Evolutionary conservation across 1,139 yeast species (phyloP).

Genomic region (Wickerhamomyces sp.): DNA sequence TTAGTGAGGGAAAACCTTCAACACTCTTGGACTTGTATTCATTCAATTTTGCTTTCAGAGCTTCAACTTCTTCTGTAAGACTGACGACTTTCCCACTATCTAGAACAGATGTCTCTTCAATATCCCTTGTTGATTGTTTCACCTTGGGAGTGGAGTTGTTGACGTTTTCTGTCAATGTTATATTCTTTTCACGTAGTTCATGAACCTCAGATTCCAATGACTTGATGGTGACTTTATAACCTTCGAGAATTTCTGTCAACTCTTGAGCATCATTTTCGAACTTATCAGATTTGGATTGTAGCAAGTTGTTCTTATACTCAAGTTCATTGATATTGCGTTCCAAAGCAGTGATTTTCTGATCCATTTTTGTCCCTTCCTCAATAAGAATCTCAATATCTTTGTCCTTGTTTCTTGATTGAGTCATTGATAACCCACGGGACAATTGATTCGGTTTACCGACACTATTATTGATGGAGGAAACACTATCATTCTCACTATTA

Average conservation of each 20-base stretch:
- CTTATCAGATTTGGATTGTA: slow-evolving; percentile 22
- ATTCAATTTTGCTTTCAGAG: slow-evolving; percentile 17
- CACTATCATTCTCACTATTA: slow-evolving; percentile 6
- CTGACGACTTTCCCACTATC: slow-evolving; percentile 1
- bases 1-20: slow-evolving; percentile 11
- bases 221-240: slow-evolving; percentile 11
- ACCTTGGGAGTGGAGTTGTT: neutral
- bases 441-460: slow-evolving; percentile 6
- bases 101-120: neutral
- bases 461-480: slow-evolving; percentile 7
- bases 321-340: slow-evolving; percentile 29
- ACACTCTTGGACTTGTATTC: slow-evolving; percentile 23
- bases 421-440: slow-evolving; percentile 20
- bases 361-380: slow-evolving; percentile 39
- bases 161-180: slow-evolving; percentile 2
- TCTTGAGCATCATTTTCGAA: slow-evolving; percentile 18
- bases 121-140: no score
- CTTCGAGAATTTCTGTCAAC: slow-evolving; percentile 15
- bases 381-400: slow-evolving; percentile 33
- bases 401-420: slow-evolving; percentile 27
- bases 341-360: slow-evolving; percentile 14
- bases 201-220: slow-evolving; percentile 11
- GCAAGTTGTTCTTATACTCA: slow-evolving; percentile 25
- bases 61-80: slow-evolving; percentile 26
- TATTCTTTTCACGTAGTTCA: slow-evolving; percentile 1